Evolutionary conservation across 2,329 filamentous ascomycete genomes (phyloP), one percentile per base, ranked within the genome.

Genomic region (Sclerotinia minor): DNA sequence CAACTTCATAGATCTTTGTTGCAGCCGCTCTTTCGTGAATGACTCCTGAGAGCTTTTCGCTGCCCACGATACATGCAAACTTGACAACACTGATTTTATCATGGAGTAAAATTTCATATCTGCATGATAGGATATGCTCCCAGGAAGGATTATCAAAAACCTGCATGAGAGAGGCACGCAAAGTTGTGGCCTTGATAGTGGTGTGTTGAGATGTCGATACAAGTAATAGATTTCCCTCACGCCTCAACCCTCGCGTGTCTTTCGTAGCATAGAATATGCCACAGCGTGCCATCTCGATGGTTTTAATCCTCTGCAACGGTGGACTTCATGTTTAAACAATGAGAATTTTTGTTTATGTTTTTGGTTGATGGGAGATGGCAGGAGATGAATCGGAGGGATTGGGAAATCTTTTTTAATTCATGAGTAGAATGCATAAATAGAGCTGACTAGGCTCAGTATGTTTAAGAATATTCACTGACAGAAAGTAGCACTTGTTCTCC

Each of bases 31-130:
- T 87, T 72, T 91, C 86, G 75, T 91, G 88, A 53, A 92, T 89
- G 17, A 88, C 77, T 19, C 90, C 89, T 3, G 81, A 80, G 71
- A 91, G 85, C 21, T 85, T 80, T 26, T 86, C 84, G 44, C 82
- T 78, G 45, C 84, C 87, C 58, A 92, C 81, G 19, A 80, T 84
- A 77, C 89, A 92, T 5, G 81, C 84, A 71, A 92, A 93, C 4
- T 80, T 83, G 9, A 89, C 87, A 0, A 93, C 86, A 8, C 86
- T 89, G 21, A 91, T 87, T 13, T 90, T 89, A 74, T 92, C 88
- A 71, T 89, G 91, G 0, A 93, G 81, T 0, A 90, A 90, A 70
- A 93, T 92, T 0, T 83, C 83, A 75, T 93, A 93, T 19, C 81
- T 80, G 21, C 87, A 82, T 74, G 91, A 80, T 11, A 80, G 74